A percentile compares a stretch with the other conserved stretches of the same genome.
Conservation (phyloP, 805 yeast species). For the Clavispora santaluciae region DNA sequence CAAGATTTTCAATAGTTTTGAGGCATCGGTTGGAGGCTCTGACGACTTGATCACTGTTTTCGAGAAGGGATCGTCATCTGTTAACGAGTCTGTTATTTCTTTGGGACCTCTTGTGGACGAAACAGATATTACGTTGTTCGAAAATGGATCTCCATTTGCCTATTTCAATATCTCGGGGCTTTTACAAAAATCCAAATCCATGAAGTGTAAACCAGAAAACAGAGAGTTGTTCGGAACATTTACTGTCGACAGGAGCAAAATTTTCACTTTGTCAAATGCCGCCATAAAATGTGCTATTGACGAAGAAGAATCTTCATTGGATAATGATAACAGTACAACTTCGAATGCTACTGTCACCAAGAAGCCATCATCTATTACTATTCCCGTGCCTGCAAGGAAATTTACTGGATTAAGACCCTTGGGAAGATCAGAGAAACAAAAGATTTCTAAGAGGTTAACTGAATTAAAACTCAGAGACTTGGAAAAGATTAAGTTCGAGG, state of each 20-base stretch:
- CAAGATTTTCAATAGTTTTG: slow-evolving; percentile 46
- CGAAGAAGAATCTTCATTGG: slow-evolving; percentile 8
- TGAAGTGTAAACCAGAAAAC: slow-evolving; percentile 36
- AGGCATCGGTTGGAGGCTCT: slow-evolving; percentile 26
- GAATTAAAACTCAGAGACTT: slow-evolving; percentile 52
- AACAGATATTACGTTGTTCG: slow-evolving; percentile 28
- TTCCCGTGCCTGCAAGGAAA: slow-evolving; percentile 43
- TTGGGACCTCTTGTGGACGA: slow-evolving; percentile 31
- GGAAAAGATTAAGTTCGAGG: slow-evolving; percentile 50
- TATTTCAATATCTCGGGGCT: slow-evolving; percentile 23
- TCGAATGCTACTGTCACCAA: slow-evolving; percentile 13
- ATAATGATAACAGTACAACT: slow-evolving; percentile 4
- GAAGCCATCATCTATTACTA: slow-evolving; percentile 18
- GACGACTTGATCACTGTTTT: slow-evolving; percentile 33
- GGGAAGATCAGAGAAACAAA: slow-evolving; percentile 36
- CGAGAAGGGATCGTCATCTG: slow-evolving; percentile 41
- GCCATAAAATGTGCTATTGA: slow-evolving; percentile 40
- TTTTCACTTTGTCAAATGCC: slow-evolving; percentile 44
- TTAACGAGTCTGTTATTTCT: slow-evolving; percentile 28
- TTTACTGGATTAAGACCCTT: slow-evolving; percentile 36
- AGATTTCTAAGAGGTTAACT: slow-evolving; percentile 44
- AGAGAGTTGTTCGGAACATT: slow-evolving; percentile 38
- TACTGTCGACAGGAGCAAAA: slow-evolving; percentile 43
- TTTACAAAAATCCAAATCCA: slow-evolving; percentile 22
- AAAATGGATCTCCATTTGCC: slow-evolving; percentile 34